These are phyloP conservation scores for Aspergillus bertholletiae DNA, from an alignment of 495 filamentous ascomycete genomes.

Conservation along the genomic window DNA sequence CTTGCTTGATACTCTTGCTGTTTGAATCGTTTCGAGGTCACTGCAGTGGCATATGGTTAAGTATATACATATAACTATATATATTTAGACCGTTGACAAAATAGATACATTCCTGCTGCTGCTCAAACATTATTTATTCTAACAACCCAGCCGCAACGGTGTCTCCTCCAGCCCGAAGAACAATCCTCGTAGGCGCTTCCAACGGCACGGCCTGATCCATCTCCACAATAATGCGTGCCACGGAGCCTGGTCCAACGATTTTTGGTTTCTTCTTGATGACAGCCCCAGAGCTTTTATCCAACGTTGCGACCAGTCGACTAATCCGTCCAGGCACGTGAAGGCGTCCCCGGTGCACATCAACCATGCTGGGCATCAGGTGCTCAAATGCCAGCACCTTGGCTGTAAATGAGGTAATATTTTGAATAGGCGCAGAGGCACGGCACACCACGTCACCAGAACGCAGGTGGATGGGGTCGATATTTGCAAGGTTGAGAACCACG, in stretches of 20 bases:
- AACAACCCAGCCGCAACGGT: constrained; percentile 86
- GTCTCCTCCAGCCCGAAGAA: constrained; percentile 74
- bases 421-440: constrained; percentile 61
- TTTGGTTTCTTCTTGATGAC: constrained; percentile 79
- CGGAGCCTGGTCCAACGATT: constrained; percentile 67
- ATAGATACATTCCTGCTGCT: no score
- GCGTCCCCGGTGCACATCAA: constrained; percentile 84
- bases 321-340: constrained; percentile 77
- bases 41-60: no score
- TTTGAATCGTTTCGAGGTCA: no score
- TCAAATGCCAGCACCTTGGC: constrained; percentile 87
- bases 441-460: constrained; percentile 84
- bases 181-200: constrained; percentile 71
- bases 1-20: no score
- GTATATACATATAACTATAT: no score
- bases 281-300: constrained; percentile 70
- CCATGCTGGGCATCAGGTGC: constrained; percentile 77
- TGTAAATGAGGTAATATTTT: constrained; percentile 64
- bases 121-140: constrained; percentile 42
- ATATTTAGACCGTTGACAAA: no score
- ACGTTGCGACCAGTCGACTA: constrained; percentile 58
- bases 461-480: constrained; percentile 80
- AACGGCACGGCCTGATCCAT: constrained; percentile 73
- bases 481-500: constrained; percentile 73
- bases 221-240: constrained; percentile 67